These are phyloP conservation scores for Rhodofomes roseus DNA, from an alignment of 1,284 basidiomycete species.

Conservation along the genomic window DNA sequence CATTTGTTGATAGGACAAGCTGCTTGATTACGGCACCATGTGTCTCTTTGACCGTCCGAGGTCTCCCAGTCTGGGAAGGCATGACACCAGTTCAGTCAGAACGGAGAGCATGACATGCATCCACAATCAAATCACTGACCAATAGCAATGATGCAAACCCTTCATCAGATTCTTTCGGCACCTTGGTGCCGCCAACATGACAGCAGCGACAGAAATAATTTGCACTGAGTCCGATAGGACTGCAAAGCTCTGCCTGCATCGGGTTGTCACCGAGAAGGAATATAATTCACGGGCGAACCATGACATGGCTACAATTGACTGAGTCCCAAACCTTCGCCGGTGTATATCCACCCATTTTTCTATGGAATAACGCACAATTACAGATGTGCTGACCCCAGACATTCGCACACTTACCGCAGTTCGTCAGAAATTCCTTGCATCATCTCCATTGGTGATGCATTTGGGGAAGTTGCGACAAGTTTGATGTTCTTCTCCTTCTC, in stretches of 20 bases:
- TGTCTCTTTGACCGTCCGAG: conserved; percentile 13
- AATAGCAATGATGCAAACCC: too few species aligned
- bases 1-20: conserved; percentile 1
- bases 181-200: too few species aligned
- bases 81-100: too few species aligned
- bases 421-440: conserved; percentile 7
- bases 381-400: too few species aligned
- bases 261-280: conserved; percentile 31
- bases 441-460: conserved; percentile 14
- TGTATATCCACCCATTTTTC: neutral
- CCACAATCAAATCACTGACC: neutral
- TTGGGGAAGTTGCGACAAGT: conserved; percentile 11
- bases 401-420: neutral
- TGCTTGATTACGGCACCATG: neutral
- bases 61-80: conserved; percentile 3
- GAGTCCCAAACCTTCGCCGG: conserved; percentile 1
- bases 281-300: conserved; percentile 21
- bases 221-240: conserved; percentile 24
- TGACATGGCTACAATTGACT: conserved; percentile 4
- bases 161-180: too few species aligned
- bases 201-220: conserved; percentile 4
- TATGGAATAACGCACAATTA: neutral
- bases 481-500: conserved; percentile 4
- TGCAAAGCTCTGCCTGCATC: conserved; percentile 32
- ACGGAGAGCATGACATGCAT: too few species aligned